Conservation (phyloP, 768 basidiomycete genomes). For the Royoungia palumana region DNA sequence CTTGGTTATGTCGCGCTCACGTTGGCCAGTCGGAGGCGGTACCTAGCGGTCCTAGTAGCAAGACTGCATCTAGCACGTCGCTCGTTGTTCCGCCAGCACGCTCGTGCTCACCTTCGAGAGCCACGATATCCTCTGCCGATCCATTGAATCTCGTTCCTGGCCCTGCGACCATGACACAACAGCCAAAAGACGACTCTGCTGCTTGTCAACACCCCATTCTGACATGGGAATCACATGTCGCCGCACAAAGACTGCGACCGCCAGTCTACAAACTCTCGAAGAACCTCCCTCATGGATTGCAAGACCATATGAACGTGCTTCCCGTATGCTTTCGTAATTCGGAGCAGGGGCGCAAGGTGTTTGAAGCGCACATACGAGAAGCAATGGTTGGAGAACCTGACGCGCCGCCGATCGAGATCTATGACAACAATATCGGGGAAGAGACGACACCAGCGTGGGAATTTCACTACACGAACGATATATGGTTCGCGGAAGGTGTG, state of each 20-base stretch:
- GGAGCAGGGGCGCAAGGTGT: slow-evolving; percentile 48
- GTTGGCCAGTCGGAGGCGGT: slow-evolving; percentile 2
- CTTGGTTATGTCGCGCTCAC: background rate
- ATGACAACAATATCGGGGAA: slow-evolving; percentile 59
- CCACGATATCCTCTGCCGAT: background rate
- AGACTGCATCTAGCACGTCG: slow-evolving; percentile 17
- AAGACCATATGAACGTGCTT: slow-evolving; percentile 63
- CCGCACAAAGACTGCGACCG: slow-evolving; percentile 11
- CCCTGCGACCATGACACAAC: background rate
- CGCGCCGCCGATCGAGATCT: slow-evolving; percentile 64
- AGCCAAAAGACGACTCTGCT: background rate
- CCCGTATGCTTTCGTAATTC: slow-evolving; percentile 39
- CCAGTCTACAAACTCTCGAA: slow-evolving; percentile 34
- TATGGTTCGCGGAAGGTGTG: slow-evolving; percentile 71
- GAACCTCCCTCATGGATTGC: slow-evolving; percentile 60
- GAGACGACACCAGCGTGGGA: slow-evolving; percentile 80
- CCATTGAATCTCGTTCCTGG: background rate
- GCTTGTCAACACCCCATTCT: slow-evolving; percentile 12
- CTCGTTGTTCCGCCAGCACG: background rate
- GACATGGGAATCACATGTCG: slow-evolving; percentile 23
- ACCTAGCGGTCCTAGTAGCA: slow-evolving; percentile 7
- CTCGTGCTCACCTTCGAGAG: background rate
- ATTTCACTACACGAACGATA: slow-evolving; percentile 80
- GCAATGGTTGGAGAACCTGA: slow-evolving; percentile 64
- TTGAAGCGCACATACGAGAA: slow-evolving; percentile 62